Percentiles rank a stretch among this genome's conserved stretches.
Conservation (phyloP, 257 asterid genomes). For the Paraleonurus japonicus region DNA sequence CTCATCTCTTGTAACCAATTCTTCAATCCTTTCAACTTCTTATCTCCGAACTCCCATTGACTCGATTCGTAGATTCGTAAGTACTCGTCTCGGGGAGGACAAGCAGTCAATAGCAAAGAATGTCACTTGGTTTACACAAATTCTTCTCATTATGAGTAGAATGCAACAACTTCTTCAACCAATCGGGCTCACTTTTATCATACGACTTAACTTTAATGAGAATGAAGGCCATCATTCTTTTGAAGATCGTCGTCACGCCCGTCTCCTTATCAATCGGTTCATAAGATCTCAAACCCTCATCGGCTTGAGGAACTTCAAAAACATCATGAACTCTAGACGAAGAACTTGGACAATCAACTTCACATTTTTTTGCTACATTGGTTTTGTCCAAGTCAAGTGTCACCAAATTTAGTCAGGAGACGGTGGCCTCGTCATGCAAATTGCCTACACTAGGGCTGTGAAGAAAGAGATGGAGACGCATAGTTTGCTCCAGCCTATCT, state of each 20-base stretch:
- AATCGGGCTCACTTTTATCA: constrained; percentile 48
- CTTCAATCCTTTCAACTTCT: constrained; percentile 33
- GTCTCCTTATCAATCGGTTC: constrained; percentile 35
- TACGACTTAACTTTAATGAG: constrained; percentile 30
- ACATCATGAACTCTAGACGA: constrained; percentile 65
- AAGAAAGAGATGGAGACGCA: constrained; percentile 44
- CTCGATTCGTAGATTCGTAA: constrained; percentile 32
- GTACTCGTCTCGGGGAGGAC: constrained; percentile 31
- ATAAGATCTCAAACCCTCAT: constrained; percentile 20
- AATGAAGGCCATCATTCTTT: constrained; percentile 24
- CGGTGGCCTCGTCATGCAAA: constrained; percentile 41
- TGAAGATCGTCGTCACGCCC: constrained; percentile 32
- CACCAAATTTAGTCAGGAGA: constrained; percentile 39
- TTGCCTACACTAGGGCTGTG: constrained; percentile 28
- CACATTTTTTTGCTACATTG: constrained; percentile 14
- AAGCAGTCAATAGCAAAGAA: constrained; percentile 40
- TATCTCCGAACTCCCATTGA: constrained; percentile 18
- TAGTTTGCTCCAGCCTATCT: constrained; percentile 53
- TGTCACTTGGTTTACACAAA: constrained; percentile 41
- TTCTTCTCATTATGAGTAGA: constrained; percentile 39
- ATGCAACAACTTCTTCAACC: constrained; percentile 60
- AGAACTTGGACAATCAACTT: constrained; percentile 34
- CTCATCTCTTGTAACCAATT: constrained; percentile 38
- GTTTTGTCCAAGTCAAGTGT: constrained; percentile 13
- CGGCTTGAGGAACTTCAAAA: constrained; percentile 83